Evolutionary conservation across 495 filamentous ascomycete species (phyloP).

Genomic region (Hapsidospora chrysogenum): DNA sequence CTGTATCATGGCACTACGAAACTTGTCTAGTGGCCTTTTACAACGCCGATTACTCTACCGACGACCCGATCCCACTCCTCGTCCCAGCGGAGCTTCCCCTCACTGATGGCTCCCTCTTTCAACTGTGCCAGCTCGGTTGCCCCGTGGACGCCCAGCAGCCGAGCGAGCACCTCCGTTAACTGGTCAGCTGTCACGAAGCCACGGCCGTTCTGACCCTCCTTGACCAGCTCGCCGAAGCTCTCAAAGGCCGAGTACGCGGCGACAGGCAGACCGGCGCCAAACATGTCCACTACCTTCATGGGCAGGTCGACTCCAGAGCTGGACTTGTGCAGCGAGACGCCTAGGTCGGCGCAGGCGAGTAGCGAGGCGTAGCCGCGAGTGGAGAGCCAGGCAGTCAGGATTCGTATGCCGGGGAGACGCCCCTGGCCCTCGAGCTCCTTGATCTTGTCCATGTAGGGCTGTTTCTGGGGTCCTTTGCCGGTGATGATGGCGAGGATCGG

Average conservation of each 20-base stretch:
- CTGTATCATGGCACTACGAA: too few relatives aligned
- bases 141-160: conserved; percentile 38
- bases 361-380: conserved; percentile 71
- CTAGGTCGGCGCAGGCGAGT: conserved; percentile 77
- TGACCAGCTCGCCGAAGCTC: conserved; percentile 75
- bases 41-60: conserved; percentile 49
- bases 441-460: conserved; percentile 54
- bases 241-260: conserved; percentile 69
- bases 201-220: conserved; percentile 66
- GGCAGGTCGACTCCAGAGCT: conserved; percentile 90
- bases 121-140: conserved; percentile 37
- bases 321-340: conserved; percentile 80
- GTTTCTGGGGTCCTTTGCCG: conserved; percentile 75
- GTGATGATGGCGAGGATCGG: conserved; percentile 76
- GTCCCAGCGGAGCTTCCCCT: conserved; percentile 73
- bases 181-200: conserved; percentile 57
- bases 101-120: conserved; percentile 55
- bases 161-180: conserved; percentile 37
- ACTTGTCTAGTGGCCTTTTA: too few relatives aligned
- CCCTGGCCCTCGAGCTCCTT: conserved; percentile 35
- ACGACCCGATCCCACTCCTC: conserved; percentile 82
- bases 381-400: conserved; percentile 69
- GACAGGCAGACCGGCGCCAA: conserved; percentile 83
- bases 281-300: conserved; percentile 99
- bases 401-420: conserved; percentile 46